A percentile compares a stretch with the other conserved stretches of the same genome.
Evolutionary conservation across 768 basidiomycete species (phyloP).

Genomic region (Rhizopogon roseolus): DNA sequence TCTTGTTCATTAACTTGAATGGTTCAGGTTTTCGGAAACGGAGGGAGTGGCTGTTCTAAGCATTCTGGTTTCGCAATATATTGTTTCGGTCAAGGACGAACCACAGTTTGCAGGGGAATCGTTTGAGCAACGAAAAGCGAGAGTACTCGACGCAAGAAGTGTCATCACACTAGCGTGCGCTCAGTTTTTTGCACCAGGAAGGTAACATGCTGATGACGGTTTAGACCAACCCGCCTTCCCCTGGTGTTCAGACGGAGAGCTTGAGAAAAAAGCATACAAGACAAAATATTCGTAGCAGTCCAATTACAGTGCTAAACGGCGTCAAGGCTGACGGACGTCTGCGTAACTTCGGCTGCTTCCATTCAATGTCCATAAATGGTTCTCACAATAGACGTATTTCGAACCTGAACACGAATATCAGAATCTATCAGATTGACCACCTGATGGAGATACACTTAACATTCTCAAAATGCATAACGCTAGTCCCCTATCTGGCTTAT

Average conservation of each 20-base stretch:
- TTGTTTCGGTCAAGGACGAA: conserved; percentile 46
- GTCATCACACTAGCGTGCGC: conserved; percentile 45
- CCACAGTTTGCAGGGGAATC: conserved; percentile 42
- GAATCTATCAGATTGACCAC: no score
- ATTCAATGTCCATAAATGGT: no score
- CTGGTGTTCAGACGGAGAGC: conserved; percentile 3
- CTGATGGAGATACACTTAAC: no score
- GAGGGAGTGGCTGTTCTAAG: conserved; percentile 47
- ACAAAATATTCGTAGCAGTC: no score
- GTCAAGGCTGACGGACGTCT: no score
- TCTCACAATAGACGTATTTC: no score
- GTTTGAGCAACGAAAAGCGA: conserved; percentile 39
- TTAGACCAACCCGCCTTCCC: conserved; percentile 4
- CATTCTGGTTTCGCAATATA: conserved; percentile 41
- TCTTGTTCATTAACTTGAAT: not conserved
- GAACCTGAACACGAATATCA: no score
- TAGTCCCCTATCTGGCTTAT: no score
- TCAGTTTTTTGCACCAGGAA: not conserved
- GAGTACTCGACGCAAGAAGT: conserved; percentile 32
- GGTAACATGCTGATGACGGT: not conserved
- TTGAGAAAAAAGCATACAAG: not conserved
- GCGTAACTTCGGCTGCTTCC: no score
- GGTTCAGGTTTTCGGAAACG: conserved; percentile 44
- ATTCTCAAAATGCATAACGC: no score
- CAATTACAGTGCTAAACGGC: no score